Evolutionary conservation across 73 alveolate species (phyloP).

Genomic region (Paramecium biaurelia): DNA sequence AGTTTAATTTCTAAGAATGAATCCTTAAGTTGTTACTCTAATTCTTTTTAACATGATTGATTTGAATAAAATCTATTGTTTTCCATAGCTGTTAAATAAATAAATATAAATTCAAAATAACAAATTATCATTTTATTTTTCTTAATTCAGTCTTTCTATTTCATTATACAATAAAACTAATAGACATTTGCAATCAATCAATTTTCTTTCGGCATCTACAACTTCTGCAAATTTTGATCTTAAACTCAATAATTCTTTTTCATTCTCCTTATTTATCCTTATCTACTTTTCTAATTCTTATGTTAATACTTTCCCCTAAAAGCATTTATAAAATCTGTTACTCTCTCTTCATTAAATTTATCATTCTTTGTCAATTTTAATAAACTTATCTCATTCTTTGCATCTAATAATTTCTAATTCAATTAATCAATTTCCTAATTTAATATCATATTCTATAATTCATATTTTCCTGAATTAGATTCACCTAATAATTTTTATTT

Average conservation of each 20-base stretch:
- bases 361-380: background rate
- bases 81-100: conserved; percentile 22
- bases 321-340: background rate
- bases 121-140: background rate
- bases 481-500: background rate
- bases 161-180: conserved; percentile 5
- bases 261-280: conserved; percentile 6
- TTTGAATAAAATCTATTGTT: background rate
- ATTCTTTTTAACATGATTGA: background rate
- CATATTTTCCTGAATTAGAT: background rate
- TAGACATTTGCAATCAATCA: background rate
- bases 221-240: conserved; percentile 14
- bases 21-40: background rate
- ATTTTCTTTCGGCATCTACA: conserved; percentile 17
- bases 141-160: background rate
- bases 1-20: background rate
- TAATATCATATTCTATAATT: background rate
- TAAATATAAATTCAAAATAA: conserved; percentile 15
- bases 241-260: background rate
- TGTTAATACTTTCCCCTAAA: conserved; percentile 21
- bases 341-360: conserved; percentile 50
- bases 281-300: conserved; percentile 30
- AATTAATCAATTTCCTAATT: background rate
- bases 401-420: background rate
- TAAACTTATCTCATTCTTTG: background rate